Base-by-base conservation (phyloP, 345 rosid genomes). In the Alliaria petiolata region DNA sequence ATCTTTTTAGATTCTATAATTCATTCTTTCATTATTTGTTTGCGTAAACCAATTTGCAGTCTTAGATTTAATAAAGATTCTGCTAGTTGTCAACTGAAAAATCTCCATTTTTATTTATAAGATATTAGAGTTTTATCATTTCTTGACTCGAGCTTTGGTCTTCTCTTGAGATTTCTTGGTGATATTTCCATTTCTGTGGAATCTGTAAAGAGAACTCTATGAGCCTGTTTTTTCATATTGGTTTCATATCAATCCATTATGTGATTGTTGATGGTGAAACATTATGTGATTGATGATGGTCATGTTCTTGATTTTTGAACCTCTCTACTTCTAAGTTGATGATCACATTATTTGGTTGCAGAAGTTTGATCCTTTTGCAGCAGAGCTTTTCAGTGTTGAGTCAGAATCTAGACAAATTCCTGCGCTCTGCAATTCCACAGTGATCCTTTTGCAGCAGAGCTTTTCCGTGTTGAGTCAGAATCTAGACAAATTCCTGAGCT, bases 391-490 rank as follows among this genome's bases (percentile, higher is more conserved):
- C 26, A 54, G 71, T 4, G 65, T 42, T 64, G 80, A 76, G 19
- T 63, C 67, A 62, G 67, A 50, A 49, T 42, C 80, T 28, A 62
- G 74, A 70, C 65, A 36, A 69, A 70, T 69, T 39, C 79, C 79
- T 54, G 79, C 46, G n/a, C 79, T 76, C n/a, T 76, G 75, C n/a
- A 68, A 68, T 3, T 69, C 75, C 3, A 74, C 67, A 8, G 80
- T 70, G 80, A 76, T 70, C 80, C 75, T 0, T 76, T 76, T 4
- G 70, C 76, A 20, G 80, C 80, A 47, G 76, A 76, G 61, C 76
- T 70, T 38, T 76, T 44, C 26, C 60, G 71, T 4, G 65, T 42
- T 64, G 80, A 76, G 19, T 63, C 67, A 62, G 67, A 50, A 49
- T 42, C 80, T 28, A 62, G 74, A 70, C 65, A 36, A 69, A 70